These are phyloP conservation scores for Hypoxylon sp. DNA, from an alignment of 2,329 filamentous ascomycete species.

Conservation along the genomic window DNA sequence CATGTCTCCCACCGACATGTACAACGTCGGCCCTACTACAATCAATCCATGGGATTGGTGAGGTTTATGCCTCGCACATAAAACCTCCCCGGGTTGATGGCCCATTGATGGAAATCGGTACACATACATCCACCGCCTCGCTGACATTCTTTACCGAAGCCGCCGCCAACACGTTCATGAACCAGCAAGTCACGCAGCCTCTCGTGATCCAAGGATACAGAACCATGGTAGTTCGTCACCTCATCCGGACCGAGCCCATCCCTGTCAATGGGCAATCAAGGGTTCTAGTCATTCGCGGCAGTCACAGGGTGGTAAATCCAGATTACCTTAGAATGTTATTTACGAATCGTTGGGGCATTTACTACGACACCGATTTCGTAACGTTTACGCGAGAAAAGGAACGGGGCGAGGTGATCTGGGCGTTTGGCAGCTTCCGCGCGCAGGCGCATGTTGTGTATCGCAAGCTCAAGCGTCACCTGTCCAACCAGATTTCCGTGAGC, in stretches of 20 bases:
- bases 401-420: slow-evolving; percentile 14
- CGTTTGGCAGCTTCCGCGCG: slow-evolving; percentile 16
- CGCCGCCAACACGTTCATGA: slow-evolving; percentile 3
- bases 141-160: slow-evolving; percentile 9
- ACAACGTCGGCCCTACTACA: slow-evolving; percentile 1
- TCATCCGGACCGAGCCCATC: not conserved
- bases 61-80: slow-evolving; percentile 6
- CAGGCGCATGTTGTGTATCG: slow-evolving; percentile 4
- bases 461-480: not conserved
- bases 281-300: slow-evolving; percentile 12
- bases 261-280: not conserved
- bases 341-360: not conserved
- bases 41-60: slow-evolving; percentile 5
- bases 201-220: slow-evolving; percentile 4
- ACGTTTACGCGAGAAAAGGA: not conserved
- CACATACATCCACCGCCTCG: slow-evolving; percentile 11
- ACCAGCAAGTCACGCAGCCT: not conserved
- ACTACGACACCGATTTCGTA: slow-evolving; percentile 14
- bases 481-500: not conserved
- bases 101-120: not conserved
- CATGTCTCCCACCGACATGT: slow-evolving; percentile 12
- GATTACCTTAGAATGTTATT: not conserved
- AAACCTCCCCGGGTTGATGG: not conserved
- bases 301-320: slow-evolving; percentile 6
- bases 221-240: not conserved